Conservation (phyloP, 176 grass and related monocot genomes). For the Cocos nucifera region DNA sequence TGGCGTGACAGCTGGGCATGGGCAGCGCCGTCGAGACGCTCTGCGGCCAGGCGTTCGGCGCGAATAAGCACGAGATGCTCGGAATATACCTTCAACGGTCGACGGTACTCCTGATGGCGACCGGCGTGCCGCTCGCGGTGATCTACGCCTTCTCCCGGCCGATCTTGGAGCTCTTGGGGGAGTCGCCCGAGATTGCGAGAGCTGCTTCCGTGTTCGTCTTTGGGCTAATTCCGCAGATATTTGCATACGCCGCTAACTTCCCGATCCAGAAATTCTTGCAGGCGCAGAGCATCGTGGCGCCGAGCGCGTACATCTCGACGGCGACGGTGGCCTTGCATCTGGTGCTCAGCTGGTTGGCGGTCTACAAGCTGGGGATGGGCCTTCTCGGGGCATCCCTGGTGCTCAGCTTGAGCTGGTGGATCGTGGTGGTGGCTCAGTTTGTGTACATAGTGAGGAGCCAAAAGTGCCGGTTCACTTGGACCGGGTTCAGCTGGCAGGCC, state of each 20-base stretch:
- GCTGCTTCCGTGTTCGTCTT: slow-evolving; percentile 46
- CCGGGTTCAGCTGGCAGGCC: slow-evolving; percentile 41
- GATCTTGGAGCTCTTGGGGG: slow-evolving; percentile 32
- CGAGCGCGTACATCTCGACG: slow-evolving; percentile 52
- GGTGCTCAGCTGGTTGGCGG: slow-evolving; percentile 36
- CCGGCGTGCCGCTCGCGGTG: slow-evolving; percentile 32
- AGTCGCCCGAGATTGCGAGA: slow-evolving; percentile 42
- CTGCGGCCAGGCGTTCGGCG: slow-evolving; percentile 77
- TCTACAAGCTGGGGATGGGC: slow-evolving; percentile 38
- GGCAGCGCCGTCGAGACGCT: slow-evolving; percentile 84
- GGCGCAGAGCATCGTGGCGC: slow-evolving; percentile 57
- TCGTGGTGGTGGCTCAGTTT: slow-evolving; percentile 34
- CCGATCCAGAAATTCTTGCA: slow-evolving; percentile 68
- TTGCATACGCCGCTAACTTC: slow-evolving; percentile 58
- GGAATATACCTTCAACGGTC: slow-evolving; percentile 80
- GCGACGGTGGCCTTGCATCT: slow-evolving; percentile 36
- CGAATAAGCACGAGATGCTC: slow-evolving; percentile 72
- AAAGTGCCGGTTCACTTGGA: slow-evolving; percentile 34
- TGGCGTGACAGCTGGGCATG: slow-evolving; percentile 58
- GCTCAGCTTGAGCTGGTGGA: slow-evolving; percentile 37
- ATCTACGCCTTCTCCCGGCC: slow-evolving; percentile 50
- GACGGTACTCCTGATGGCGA: slow-evolving; percentile 39
- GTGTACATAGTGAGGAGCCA: slow-evolving; percentile 18
- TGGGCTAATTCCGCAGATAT: slow-evolving; percentile 60
- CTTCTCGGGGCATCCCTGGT: slow-evolving; percentile 41